Base-by-base conservation (phyloP, 1,139 yeast genomes). In the Entelexis paramagnoliae region DNA sequence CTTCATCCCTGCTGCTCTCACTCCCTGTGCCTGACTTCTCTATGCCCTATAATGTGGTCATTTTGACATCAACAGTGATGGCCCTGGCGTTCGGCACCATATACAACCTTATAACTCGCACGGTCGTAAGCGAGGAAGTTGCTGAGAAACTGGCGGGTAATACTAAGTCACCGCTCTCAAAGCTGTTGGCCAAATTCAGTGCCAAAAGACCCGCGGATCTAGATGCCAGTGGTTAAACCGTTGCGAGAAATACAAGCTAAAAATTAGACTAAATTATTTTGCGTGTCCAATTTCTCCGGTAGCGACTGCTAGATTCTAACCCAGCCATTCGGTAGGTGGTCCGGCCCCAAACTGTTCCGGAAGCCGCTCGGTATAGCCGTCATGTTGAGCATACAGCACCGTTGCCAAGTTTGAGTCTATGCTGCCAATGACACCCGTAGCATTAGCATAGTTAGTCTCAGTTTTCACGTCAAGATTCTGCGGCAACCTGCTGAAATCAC, bases 21-120 rank as follows among this genome's bases (percentile, higher is more conserved):
- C 74, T 93, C 50, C 96, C 98, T 2, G 93, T 97, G 0, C 99
- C 99, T 0, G 99, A 93, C 70, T 93, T 93, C 67, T 85, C 95
- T 55, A 93, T 93, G 99, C 98, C 98, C 1, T 93, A 93, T 66
- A 93, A 93, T 63, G 99, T 93, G 46, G 91, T 93, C 55, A 93
- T 93, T 47, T 73, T 93, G 58, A 86, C 97, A 0, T 86, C 96
- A 24, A 93, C 98, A 0, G 83, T 88, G 11, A 83, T 91, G 84
- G 89, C 98, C 0, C 70, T 91, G 55, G 81, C 91, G 0, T 91
- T 89, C 69, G 98, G 98, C 3, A 79, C 93, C 0, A 64, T 89
- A 9, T 88, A 81, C 70, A 89, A 91, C 62, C 71, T 89, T 53
- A 65, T 91, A 43, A 36, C 35, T 24, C 51, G 56, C 33, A 46